A percentile compares a stretch with the other conserved stretches of the same genome.
phyloP scores from a whole-genome alignment of 2,329 filamentous ascomycete species.

The Sclerotinia minor region DNA sequence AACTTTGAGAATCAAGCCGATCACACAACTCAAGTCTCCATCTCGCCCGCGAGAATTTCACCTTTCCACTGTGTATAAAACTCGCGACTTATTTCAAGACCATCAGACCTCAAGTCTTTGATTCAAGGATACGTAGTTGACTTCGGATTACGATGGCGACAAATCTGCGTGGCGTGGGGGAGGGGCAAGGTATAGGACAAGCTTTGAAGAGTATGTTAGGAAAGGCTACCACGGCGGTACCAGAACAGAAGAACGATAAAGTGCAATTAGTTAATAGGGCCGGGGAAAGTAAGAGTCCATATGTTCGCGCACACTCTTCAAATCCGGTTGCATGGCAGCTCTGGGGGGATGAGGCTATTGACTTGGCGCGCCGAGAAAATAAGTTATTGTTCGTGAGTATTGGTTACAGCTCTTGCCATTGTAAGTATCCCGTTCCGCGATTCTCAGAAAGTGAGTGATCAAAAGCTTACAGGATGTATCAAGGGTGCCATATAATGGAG shows the following conservation, averaged over 20 bases:
- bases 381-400: slow-evolving; percentile 91
- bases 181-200: slow-evolving; percentile 35
- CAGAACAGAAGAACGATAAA: slow-evolving; percentile 31
- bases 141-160: slow-evolving; percentile 36
- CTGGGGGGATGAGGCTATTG: slow-evolving; percentile 75
- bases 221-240: slow-evolving; percentile 15
- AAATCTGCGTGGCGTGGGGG: slow-evolving; percentile 34
- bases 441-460: background rate
- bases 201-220: slow-evolving; percentile 31
- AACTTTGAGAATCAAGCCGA: slow-evolving; percentile 10
- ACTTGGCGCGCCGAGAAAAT: slow-evolving; percentile 76
- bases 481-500: slow-evolving; percentile 87
- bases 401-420: slow-evolving; percentile 93
- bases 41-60: slow-evolving; percentile 6
- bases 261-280: slow-evolving; percentile 54
- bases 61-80: slow-evolving; percentile 8
- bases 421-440: slow-evolving; percentile 53
- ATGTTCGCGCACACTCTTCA: slow-evolving; percentile 71
- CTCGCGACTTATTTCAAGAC: background rate
- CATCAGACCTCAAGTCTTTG: background rate
- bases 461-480: background rate
- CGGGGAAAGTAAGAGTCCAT: slow-evolving; percentile 63
- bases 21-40: slow-evolving; percentile 1
- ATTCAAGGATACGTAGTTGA: slow-evolving; percentile 7
- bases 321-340: slow-evolving; percentile 92